Percentiles rank a stretch among this genome's conserved stretches.
These are phyloP conservation scores for Melocanna baccifera DNA, from an alignment of 176 grass and related monocot species.

Conservation along the genomic window DNA sequence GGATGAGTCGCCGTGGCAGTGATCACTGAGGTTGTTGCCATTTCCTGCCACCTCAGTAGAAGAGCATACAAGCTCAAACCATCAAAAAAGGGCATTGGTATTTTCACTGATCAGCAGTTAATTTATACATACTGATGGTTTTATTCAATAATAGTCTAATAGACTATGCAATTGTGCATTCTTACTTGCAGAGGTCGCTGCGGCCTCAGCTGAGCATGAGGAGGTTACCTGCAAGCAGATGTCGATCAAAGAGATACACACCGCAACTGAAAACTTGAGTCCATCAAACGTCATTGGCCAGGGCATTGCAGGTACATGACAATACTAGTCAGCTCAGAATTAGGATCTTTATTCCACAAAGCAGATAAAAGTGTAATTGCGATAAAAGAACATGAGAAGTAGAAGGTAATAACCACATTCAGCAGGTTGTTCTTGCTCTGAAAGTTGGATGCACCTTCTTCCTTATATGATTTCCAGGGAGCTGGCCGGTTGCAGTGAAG, in stretches of 20 bases:
- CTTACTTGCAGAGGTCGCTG: constrained; percentile 32
- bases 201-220: constrained; percentile 43
- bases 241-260: constrained; percentile 56
- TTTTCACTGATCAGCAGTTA: not conserved
- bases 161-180: not conserved
- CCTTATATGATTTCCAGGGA: constrained; percentile 41
- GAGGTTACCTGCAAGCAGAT: constrained; percentile 50
- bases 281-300: constrained; percentile 58
- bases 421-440: not conserved
- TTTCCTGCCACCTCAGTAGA: constrained; percentile 40
- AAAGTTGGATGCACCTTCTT: constrained; percentile 15
- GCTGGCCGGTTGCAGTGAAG: constrained; percentile 62
- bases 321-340: not conserved
- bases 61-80: constrained; percentile 26
- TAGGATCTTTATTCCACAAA: not conserved
- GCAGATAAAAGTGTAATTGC: not conserved
- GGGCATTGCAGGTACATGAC: constrained; percentile 53
- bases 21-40: constrained; percentile 9
- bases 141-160: not conserved
- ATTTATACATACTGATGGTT: constrained; percentile 19
- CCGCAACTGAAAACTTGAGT: constrained; percentile 47
- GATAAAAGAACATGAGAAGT: not conserved
- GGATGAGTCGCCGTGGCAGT: constrained; percentile 35
- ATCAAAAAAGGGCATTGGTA: constrained; percentile 41
- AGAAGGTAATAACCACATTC: not conserved